A percentile compares a stretch with the other conserved stretches of the same genome.
These are phyloP conservation scores for Candida schatavii DNA, from an alignment of 805 yeast genomes.

Conservation along the genomic window DNA sequence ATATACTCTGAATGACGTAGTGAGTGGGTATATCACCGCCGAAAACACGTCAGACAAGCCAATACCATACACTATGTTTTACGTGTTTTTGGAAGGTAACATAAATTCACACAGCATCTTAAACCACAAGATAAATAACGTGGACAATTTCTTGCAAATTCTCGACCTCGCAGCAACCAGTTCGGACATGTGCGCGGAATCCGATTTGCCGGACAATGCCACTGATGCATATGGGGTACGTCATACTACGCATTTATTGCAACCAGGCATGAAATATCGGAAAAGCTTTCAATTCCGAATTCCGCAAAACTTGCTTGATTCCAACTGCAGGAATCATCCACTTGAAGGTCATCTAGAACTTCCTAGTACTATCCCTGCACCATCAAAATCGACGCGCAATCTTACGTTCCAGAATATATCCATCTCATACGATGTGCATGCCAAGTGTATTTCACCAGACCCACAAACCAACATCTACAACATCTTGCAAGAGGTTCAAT, in stretches of 20 bases:
- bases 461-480: background rate
- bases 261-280: conserved; percentile 33
- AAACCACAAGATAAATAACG: background rate
- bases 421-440: conserved; percentile 1
- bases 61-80: conserved; percentile 2
- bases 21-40: conserved; percentile 1
- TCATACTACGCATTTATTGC: conserved; percentile 16
- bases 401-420: conserved; percentile 3
- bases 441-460: conserved; percentile 2
- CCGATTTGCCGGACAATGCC: background rate
- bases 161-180: conserved; percentile 4
- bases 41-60: background rate
- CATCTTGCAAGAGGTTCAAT: background rate
- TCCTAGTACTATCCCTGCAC: conserved; percentile 1
- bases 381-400: background rate
- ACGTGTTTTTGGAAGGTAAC: conserved; percentile 5
- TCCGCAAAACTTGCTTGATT: conserved; percentile 36
- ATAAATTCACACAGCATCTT: background rate
- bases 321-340: conserved; percentile 1
- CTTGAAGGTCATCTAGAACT: background rate
- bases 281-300: conserved; percentile 38
- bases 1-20: conserved; percentile 1
- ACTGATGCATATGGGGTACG: conserved; percentile 10
- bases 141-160: conserved; percentile 2
- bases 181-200: background rate